phyloP scores from a whole-genome alignment of 176 grass and related monocot genomes.

The Phoenix dactylifera region DNA sequence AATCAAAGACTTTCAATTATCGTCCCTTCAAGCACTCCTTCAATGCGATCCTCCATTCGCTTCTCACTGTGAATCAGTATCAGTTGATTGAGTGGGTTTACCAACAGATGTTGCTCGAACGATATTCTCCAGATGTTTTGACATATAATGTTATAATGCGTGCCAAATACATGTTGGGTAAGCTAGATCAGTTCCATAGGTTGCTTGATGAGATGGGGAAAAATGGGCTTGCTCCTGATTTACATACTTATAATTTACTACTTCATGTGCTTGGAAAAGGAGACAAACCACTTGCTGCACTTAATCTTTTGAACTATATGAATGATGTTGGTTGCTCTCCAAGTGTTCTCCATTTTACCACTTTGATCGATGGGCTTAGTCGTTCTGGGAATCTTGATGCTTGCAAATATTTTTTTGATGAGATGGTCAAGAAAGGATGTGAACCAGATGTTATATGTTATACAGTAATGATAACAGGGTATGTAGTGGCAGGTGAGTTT shows the following conservation, averaged over 20 bases:
- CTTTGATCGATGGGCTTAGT: constrained; percentile 90
- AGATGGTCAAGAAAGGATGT: constrained; percentile 89
- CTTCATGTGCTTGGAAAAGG: constrained; percentile 91
- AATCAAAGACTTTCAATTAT: constrained; percentile 59
- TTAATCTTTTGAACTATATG: constrained; percentile 95
- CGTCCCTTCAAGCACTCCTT: constrained; percentile 70
- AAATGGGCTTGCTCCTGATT: constrained; percentile 58
- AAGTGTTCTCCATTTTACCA: constrained; percentile 89
- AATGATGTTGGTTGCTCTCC: constrained; percentile 62
- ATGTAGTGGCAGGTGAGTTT: constrained; percentile 69
- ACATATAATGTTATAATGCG: constrained; percentile 91
- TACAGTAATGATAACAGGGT: constrained; percentile 73
- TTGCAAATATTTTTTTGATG: constrained; percentile 89
- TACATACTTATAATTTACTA: constrained; percentile 83
- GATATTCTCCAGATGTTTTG: constrained; percentile 64
- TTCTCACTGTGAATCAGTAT: constrained; percentile 68
- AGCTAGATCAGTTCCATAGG: constrained; percentile 70
- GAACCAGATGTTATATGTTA: constrained; percentile 87
- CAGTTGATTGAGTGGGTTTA: constrained; percentile 80
- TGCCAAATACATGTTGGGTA: constrained; percentile 89
- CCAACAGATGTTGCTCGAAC: constrained; percentile 62
- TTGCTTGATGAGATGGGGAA: constrained; percentile 83
- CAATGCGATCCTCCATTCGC: constrained; percentile 73
- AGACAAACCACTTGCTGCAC: constrained; percentile 81
- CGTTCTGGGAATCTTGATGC: constrained; percentile 80